phyloP scores from a whole-genome alignment of 257 asterid species.

The Nicotiana knightiana region DNA sequence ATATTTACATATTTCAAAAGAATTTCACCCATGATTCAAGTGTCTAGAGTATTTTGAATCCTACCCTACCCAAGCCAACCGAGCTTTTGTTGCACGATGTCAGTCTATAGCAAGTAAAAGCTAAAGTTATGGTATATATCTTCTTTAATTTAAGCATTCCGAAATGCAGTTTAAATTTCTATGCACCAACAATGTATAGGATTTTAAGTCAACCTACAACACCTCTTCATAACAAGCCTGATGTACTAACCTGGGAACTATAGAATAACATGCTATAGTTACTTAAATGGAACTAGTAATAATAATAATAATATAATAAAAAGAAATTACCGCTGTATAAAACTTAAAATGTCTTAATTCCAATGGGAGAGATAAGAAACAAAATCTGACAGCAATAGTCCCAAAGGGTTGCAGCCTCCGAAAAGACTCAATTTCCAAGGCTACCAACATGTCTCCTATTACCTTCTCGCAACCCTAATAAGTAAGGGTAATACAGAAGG shows the following conservation, averaged over 20 bases:
- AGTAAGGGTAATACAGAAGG: not conserved
- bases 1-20: not conserved
- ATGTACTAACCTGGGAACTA: too few relatives aligned
- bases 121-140: not conserved
- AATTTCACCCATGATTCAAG: not conserved
- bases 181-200: too few relatives aligned
- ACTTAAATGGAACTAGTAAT: too few relatives aligned
- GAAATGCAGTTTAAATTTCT: too few relatives aligned
- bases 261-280: too few relatives aligned
- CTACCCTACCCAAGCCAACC: too few relatives aligned
- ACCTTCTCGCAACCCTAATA: constrained; percentile 5
- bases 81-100: too few relatives aligned
- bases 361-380: constrained; percentile 8
- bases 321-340: too few relatives aligned
- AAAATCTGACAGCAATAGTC: constrained; percentile 13
- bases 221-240: too few relatives aligned
- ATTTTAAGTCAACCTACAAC: too few relatives aligned
- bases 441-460: not conserved
- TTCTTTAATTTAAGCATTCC: not conserved
- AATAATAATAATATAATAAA: too few relatives aligned
- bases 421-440: constrained; percentile 16
- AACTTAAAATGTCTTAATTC: not conserved
- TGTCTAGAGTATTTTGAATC: not conserved
- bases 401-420: constrained; percentile 6
- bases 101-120: not conserved